phyloP scores from a whole-genome alignment of 208 protist species.

The Porcisia deanei region DNA sequence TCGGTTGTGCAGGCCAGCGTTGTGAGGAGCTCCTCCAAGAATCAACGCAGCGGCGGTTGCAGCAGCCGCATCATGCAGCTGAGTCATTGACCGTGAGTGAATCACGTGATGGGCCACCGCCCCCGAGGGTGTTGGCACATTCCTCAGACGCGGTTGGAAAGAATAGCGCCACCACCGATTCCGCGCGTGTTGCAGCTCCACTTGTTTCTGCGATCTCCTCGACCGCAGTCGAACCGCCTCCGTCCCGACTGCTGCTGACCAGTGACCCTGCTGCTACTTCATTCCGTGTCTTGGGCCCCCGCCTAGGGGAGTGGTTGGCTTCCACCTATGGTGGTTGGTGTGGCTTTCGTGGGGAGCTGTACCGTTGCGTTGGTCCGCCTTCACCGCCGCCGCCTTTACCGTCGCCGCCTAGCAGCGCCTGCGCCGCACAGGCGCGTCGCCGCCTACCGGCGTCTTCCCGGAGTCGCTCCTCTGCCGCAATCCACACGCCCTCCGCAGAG shows the following conservation, averaged over 20 bases:
- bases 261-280: constrained; percentile 18
- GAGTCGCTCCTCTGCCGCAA: neutral
- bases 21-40: constrained; percentile 38
- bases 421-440: neutral
- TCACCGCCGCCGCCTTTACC: neutral
- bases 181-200: neutral
- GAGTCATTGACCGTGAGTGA: neutral
- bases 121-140: neutral
- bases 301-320: constrained; percentile 25
- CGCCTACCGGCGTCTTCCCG: neutral
- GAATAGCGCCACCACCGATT: neutral
- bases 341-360: constrained; percentile 33
- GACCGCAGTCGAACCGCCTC: neutral
- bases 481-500: neutral
- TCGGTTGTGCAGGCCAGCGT: constrained; percentile 28
- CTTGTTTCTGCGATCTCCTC: neutral
- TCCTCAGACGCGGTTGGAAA: neutral
- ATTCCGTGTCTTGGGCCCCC: constrained; percentile 27
- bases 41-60: constrained; percentile 10
- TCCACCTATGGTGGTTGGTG: constrained; percentile 24
- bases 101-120: neutral
- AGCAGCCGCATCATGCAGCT: neutral
- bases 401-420: neutral
- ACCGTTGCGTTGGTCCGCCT: constrained; percentile 19
- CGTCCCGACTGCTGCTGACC: constrained; percentile 12